A percentile compares a stretch with the other conserved stretches of the same genome.
Conservation (phyloP, 2,329 filamentous ascomycete genomes). For the Hymenoscyphus linearis region DNA sequence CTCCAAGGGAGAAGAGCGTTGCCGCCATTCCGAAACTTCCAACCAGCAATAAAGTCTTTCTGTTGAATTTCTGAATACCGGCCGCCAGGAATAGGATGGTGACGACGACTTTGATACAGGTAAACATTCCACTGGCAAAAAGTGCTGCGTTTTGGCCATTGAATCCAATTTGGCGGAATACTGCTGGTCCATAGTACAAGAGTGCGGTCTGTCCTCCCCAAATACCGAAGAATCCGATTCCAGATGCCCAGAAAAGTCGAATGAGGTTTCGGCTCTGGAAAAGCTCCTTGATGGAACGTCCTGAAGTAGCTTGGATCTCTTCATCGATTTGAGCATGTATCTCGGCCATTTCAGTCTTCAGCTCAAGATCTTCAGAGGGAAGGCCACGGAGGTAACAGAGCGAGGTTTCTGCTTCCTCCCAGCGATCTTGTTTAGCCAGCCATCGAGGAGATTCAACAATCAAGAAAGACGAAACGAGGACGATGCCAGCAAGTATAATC, state of each 20-base stretch:
- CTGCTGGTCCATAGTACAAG: conserved; percentile 15
- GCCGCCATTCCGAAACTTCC: conserved; percentile 45
- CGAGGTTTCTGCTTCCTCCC: conserved; percentile 35
- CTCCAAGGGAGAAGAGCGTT: conserved; percentile 46
- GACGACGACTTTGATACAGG: conserved; percentile 12
- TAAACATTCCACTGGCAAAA: conserved; percentile 15
- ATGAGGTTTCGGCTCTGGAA: conserved; percentile 23
- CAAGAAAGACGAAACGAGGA: conserved; percentile 36
- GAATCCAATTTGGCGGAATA: conserved; percentile 15
- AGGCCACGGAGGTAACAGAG: conserved; percentile 50
- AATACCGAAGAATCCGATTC: conserved; percentile 36
- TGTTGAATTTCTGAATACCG: conserved; percentile 41
- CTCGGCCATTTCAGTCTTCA: conserved; percentile 35
- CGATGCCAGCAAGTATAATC: neutral
- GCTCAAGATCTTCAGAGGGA: conserved; percentile 28
- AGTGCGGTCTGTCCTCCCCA: conserved; percentile 17
- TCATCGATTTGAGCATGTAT: conserved; percentile 44
- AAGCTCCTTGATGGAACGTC: conserved; percentile 42
- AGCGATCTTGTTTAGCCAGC: conserved; percentile 48
- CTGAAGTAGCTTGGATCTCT: conserved; percentile 40
- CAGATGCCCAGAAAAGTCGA: neutral
- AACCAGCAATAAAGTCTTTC: conserved; percentile 40
- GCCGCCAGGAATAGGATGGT: conserved; percentile 8
- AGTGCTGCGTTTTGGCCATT: conserved; percentile 15
- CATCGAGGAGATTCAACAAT: conserved; percentile 23